These are phyloP conservation scores for Xylariaceae sp. DNA, from an alignment of 2,329 filamentous ascomycete species.

Conservation along the genomic window DNA sequence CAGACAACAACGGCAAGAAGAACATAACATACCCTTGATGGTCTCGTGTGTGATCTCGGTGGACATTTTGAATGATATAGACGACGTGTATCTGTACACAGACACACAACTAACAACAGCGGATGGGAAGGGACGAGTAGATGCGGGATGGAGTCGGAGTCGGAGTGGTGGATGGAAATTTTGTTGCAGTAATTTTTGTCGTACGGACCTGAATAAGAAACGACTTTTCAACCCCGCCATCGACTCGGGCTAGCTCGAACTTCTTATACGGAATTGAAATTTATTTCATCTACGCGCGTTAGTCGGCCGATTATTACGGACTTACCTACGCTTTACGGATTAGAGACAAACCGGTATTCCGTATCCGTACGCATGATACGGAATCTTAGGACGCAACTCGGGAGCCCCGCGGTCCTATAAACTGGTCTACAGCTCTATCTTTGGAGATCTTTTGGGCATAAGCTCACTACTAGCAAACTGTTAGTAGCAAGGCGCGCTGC, in stretches of 20 bases:
- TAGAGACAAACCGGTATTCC: too few relatives aligned
- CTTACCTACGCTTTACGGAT: neutral
- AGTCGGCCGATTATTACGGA: neutral
- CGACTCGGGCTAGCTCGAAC: too few relatives aligned
- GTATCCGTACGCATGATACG: too few relatives aligned
- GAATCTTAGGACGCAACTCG: too few relatives aligned
- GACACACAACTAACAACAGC: neutral
- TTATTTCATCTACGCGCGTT: neutral
- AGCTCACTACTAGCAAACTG: neutral
- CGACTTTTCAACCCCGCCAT: constrained; percentile 11
- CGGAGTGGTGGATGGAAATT: neutral
- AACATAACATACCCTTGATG: constrained; percentile 49
- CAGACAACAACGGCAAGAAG: neutral
- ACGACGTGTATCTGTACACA: neutral
- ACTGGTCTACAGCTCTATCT: neutral
- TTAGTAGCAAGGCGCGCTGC: neutral
- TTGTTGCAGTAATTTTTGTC: constrained; percentile 3
- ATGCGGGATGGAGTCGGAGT: neutral
- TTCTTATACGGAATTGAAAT: neutral
- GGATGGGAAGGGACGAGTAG: neutral
- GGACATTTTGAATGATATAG: constrained; percentile 38
- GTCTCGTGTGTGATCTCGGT: constrained; percentile 51
- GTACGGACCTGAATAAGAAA: constrained; percentile 13
- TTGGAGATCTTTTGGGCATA: neutral
- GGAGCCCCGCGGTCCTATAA: too few relatives aligned